Evolutionary conservation across 2,329 filamentous ascomycete species (phyloP).

Genomic region (Cercospora nicotianae): DNA sequence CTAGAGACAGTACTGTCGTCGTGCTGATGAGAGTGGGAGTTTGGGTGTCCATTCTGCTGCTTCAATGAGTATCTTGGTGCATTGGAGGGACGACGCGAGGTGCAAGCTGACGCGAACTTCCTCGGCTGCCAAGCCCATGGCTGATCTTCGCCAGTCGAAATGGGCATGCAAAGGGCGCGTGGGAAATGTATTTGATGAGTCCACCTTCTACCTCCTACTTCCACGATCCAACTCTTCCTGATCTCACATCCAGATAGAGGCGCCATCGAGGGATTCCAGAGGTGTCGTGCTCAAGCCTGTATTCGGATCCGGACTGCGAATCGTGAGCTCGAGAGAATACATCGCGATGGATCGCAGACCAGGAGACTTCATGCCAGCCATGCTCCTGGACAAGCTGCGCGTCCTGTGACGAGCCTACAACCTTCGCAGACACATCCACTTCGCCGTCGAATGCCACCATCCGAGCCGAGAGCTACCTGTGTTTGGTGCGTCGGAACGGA

Average conservation of each 20-base stretch:
- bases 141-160: neutral
- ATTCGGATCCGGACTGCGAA: neutral
- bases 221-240: neutral
- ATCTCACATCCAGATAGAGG: too few relatives aligned
- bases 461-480: neutral
- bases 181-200: neutral
- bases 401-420: neutral
- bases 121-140: neutral
- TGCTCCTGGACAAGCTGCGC: too few relatives aligned
- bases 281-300: neutral
- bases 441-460: neutral
- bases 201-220: neutral
- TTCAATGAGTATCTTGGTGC: neutral
- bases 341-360: neutral
- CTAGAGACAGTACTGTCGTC: slow-evolving; percentile 57
- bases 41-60: slow-evolving; percentile 8
- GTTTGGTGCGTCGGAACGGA: neutral
- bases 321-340: neutral
- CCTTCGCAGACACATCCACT: neutral
- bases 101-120: neutral
- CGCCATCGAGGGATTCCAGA: too few relatives aligned
- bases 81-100: neutral
- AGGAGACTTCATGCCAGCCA: neutral
- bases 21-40: slow-evolving; percentile 42
- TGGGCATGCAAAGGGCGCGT: neutral